Percentiles rank a stretch among this genome's conserved stretches.
phyloP scores from a whole-genome alignment of 2,329 filamentous ascomycete species.

The Xylariaceae sp. region DNA sequence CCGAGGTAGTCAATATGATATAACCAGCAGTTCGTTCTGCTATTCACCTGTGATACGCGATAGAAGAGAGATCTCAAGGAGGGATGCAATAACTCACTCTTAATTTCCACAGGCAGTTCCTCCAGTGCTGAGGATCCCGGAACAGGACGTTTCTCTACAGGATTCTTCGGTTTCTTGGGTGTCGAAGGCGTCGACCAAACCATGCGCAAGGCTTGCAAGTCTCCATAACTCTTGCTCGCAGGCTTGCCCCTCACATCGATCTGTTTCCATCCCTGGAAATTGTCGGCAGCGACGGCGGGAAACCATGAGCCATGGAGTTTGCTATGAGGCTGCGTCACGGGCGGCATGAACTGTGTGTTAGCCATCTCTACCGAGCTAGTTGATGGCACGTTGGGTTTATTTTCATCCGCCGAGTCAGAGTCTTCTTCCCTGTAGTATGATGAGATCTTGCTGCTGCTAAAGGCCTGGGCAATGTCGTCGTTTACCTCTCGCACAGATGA shows the following conservation, averaged over 20 bases:
- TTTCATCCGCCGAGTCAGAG: constrained; percentile 43
- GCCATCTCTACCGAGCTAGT: constrained; percentile 29
- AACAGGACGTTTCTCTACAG: constrained; percentile 29
- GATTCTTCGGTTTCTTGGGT: constrained; percentile 28
- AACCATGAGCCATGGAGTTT: constrained; percentile 54
- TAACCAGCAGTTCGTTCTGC: constrained; percentile 7
- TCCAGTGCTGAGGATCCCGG: constrained; percentile 57
- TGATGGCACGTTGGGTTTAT: constrained; percentile 31
- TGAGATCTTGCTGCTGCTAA: constrained; percentile 58
- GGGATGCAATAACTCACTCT: constrained; percentile 49
- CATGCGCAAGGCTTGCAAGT: constrained; percentile 51
- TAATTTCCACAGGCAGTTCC: constrained; percentile 62
- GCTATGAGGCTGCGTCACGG: constrained; percentile 51
- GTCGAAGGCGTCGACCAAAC: constrained; percentile 45
- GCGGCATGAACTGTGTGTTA: constrained; percentile 45
- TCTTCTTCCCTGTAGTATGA: constrained; percentile 43
- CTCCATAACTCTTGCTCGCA: constrained; percentile 57
- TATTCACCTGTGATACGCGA: background rate
- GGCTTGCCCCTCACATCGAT: constrained; percentile 54
- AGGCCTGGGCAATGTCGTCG: constrained; percentile 55
- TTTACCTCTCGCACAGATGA: constrained; percentile 59
- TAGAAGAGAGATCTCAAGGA: background rate
- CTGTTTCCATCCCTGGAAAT: constrained; percentile 58
- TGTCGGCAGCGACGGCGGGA: constrained; percentile 44
- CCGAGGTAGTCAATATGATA: background rate